Base-by-base conservation (phyloP, 1,139 yeast species). In the Trichomonascaceae sp. region DNA sequence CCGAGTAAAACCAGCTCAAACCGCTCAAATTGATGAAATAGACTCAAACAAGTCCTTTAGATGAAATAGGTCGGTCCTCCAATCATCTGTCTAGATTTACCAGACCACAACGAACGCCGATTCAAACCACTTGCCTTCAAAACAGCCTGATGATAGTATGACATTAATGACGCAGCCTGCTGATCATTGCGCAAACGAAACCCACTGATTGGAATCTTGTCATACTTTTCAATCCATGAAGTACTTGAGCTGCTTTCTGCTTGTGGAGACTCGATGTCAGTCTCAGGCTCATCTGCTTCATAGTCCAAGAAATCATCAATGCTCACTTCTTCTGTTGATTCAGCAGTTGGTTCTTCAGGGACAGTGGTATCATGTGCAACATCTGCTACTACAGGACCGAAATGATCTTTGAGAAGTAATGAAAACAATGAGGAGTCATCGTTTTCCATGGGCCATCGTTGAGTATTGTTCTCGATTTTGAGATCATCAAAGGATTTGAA, bases 21-120 rank as follows among this genome's bases (percentile, higher is more conserved):
- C 32, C 6, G 24, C 24, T 22, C 6, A 22, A 22, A 22, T 22
- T 22, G 24, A 6, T 6, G 24, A 22, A 22, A 22, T 22, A 22
- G 24, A 22, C 24, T 22, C 24, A 22, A 22, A 22, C 24, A 22
- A 3, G 3, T 3, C 24, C 6, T 10, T 8, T 10, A 27, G 12
- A 27, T 27, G 12, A 39, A 51, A 51, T 45, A 43, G 45, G 43
- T 18, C 5, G 19, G 36, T 13, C 44, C 47, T 10, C 39, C 50
- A 48, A 80, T 77, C 79, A 79, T 79, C 66, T 79, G 83, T 58
- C 81, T 75, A 53, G 81, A 81, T 61, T 73, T 75, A 54, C 83
- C 83, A 43, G 78, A 70, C 59, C 76, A 66, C 53, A 79, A 68
- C 54, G 79, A 74, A 55, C 78, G 70, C 57, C 75, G 73, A 62